Base-by-base conservation (phyloP, 257 asterid genomes). In the Gentiana dahurica region DNA sequence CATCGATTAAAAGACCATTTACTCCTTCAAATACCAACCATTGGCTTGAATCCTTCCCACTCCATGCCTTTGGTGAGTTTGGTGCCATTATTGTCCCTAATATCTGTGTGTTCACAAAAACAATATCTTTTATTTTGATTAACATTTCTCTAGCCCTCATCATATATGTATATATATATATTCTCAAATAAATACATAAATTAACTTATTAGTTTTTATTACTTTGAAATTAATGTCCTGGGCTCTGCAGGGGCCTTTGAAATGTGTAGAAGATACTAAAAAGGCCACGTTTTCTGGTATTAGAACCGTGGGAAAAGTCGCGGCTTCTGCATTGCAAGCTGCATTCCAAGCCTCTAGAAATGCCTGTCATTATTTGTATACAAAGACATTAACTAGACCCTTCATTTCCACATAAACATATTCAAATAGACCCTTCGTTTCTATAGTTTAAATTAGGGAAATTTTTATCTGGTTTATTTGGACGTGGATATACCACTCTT, bases 11-110 rank as follows among this genome's bases (percentile, higher is more conserved):
- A 4, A 86, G 80, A 47, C 95, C 86, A 2, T 24, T 67, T 41
- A 86, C 55, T 13, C 62, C 39, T 48, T 34, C 44, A 55, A 86
- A 86, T 9, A 57, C 76, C 13, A 86, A 58, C 95, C 95, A 86
- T 47, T 68, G 66, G 51, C 93, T 68, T 8, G 78, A 62, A 46
- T 83, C 95, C 46, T 13, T 13, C 38, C 63, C 77, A 0, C 54
- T 59, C 93, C 89, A 86, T 12, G 15, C 11, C 6, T 65, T 53
- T 5, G 89, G 84, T 3, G 82, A 66, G 5, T 52, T 51, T 12
- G 96, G 94, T n/a, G 92, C 85, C 3, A 84, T 43, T 5, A 87
- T 64, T 9, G 60, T 71, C 62, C 96, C 96, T 10, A 72, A 75
- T 35, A 77, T 73, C 93, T 86, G 37, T 13, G 39, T 51, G 4